These are phyloP conservation scores for Amanita exitialis DNA, from an alignment of 768 basidiomycete species.

Conservation along the genomic window DNA sequence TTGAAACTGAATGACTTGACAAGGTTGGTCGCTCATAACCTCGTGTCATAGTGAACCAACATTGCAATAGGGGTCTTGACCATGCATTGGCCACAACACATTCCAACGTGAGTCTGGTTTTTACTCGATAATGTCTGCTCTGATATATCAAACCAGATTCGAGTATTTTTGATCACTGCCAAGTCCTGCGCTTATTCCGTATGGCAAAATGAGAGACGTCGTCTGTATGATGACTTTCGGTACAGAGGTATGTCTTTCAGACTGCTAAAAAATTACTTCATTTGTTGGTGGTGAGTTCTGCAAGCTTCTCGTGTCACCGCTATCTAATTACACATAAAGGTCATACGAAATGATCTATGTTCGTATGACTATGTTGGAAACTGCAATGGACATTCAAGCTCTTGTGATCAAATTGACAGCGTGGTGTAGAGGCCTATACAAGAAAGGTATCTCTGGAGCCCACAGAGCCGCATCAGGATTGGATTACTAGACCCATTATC, in stretches of 20 bases:
- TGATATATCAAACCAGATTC: slow-evolving; percentile 33
- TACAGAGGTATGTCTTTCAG: slow-evolving; percentile 39
- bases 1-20: slow-evolving; percentile 83
- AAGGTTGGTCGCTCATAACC: slow-evolving; percentile 28
- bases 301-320: not conserved
- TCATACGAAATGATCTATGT: slow-evolving; percentile 45
- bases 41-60: slow-evolving; percentile 3
- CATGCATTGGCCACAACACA: slow-evolving; percentile 82
- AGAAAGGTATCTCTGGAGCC: slow-evolving; percentile 53
- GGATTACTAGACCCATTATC: slow-evolving; percentile 13
- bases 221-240: slow-evolving; percentile 35
- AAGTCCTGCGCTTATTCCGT: slow-evolving; percentile 78
- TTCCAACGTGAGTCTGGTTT: slow-evolving; percentile 41
- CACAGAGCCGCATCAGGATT: slow-evolving; percentile 66
- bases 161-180: slow-evolving; percentile 87
- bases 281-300: slow-evolving; percentile 60
- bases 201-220: slow-evolving; percentile 59
- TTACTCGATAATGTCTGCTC: not conserved
- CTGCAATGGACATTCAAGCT: slow-evolving; percentile 53
- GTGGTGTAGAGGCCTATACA: slow-evolving; percentile 58
- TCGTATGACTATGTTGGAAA: slow-evolving; percentile 43
- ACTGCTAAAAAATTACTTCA: slow-evolving; percentile 39
- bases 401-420: slow-evolving; percentile 41
- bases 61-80: slow-evolving; percentile 56
- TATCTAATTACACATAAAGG: slow-evolving; percentile 27